Evolutionary conservation across 352 stramenopile species (phyloP).

Genomic region (Globisporangium barbulae): DNA sequence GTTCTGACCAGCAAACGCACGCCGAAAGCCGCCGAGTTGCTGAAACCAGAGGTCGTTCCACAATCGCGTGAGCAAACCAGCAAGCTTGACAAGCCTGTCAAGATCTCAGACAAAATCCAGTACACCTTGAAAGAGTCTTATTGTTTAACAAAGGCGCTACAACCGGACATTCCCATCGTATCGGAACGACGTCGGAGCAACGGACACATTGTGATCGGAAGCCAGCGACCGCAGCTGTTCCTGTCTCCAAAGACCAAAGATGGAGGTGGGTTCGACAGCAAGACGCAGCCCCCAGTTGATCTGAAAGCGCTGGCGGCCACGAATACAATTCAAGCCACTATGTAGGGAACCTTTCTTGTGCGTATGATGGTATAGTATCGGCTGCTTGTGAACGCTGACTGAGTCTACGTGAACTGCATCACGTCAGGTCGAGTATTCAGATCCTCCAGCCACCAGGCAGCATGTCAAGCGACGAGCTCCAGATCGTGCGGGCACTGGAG

Average conservation of each 20-base stretch:
- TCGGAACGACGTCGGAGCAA: slow-evolving; percentile 6
- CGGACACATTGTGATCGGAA: slow-evolving; percentile 12
- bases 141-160: neutral
- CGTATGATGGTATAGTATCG: neutral
- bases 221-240: slow-evolving; percentile 8
- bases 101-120: neutral
- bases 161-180: neutral
- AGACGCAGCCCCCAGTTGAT: neutral
- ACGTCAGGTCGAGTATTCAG: neutral
- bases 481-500: slow-evolving; percentile 21
- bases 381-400: neutral
- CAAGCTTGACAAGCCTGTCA: neutral
- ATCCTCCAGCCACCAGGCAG: neutral
- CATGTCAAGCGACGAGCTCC: neutral
- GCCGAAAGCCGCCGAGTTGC: neutral
- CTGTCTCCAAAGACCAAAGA: neutral
- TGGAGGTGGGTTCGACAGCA: neutral
- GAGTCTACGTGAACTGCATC: neutral
- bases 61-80: neutral
- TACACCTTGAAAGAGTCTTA: neutral
- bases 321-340: neutral
- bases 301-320: neutral
- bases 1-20: slow-evolving; percentile 17
- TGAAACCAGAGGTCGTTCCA: neutral
- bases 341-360: neutral